These are phyloP conservation scores for Lagerstroemia speciosa DNA, from an alignment of 345 rosid species.

Conservation along the genomic window DNA sequence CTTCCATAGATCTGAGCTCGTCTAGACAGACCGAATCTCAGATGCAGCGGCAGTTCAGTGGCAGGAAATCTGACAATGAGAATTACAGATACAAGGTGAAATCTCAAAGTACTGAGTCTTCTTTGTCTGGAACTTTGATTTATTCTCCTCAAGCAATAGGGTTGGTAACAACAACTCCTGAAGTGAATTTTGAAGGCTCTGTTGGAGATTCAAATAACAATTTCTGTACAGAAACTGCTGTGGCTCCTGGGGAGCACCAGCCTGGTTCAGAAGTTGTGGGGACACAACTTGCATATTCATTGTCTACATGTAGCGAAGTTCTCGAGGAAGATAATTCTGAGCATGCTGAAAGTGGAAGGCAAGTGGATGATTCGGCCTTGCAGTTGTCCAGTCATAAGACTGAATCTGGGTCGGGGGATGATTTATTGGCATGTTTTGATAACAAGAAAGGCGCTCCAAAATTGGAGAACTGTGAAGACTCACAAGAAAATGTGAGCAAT, in stretches of 20 bases:
- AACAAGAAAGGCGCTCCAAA: conserved; percentile 14
- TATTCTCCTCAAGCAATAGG: conserved; percentile 41
- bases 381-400: conserved; percentile 20
- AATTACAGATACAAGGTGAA: conserved; percentile 49
- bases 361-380: conserved; percentile 31
- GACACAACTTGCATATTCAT: conserved; percentile 17
- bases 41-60: conserved; percentile 59
- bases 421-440: conserved; percentile 19
- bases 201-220: conserved; percentile 14
- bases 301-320: conserved; percentile 17
- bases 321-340: conserved; percentile 19
- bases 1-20: conserved; percentile 70
- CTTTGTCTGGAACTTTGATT: conserved; percentile 47
- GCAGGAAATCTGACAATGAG: conserved; percentile 61
- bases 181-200: conserved; percentile 25
- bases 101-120: conserved; percentile 51
- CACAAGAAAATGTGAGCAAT: conserved; percentile 22
- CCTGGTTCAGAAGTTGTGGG: conserved; percentile 28
- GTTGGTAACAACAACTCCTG: conserved; percentile 32
- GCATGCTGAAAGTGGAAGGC: conserved; percentile 21
- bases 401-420: conserved; percentile 30
- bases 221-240: conserved; percentile 19
- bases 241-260: conserved; percentile 26
- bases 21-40: conserved; percentile 51
- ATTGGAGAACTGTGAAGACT: conserved; percentile 35